A percentile compares a stretch with the other conserved stretches of the same genome.
phyloP scores from a whole-genome alignment of 192 early-diverging fungal genomes.

The Phycomyces blakesleeanus region DNA sequence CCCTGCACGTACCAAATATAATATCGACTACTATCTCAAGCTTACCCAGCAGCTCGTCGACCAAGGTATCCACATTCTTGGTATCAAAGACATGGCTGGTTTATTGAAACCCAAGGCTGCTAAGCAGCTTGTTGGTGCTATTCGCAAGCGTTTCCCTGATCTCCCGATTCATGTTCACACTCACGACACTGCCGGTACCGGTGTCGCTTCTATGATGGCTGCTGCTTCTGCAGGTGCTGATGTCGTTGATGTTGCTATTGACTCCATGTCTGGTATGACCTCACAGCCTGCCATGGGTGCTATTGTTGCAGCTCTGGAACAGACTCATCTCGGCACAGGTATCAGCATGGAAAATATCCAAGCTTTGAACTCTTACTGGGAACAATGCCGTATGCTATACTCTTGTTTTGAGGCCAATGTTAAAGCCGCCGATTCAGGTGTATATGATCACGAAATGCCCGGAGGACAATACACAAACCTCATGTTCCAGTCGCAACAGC shows the following conservation, averaged over 20 bases:
- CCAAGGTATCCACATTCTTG: constrained; percentile 89
- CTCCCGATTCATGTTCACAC: constrained; percentile 95
- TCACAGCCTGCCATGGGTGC: constrained; percentile 98
- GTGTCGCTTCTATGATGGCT: constrained; percentile 91
- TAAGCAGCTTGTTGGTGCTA: constrained; percentile 77
- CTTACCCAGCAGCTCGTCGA: constrained; percentile 84
- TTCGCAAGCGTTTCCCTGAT: constrained; percentile 81
- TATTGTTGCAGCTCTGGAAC: constrained; percentile 78
- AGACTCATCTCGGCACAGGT: constrained; percentile 79
- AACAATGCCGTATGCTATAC: constrained; percentile 92
- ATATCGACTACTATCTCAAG: constrained; percentile 90
- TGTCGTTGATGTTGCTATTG: constrained; percentile 88
- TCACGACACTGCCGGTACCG: constrained; percentile 98
- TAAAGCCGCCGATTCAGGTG: constrained; percentile 82
- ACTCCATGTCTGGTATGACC: constrained; percentile 92
- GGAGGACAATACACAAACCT: constrained; percentile 98
- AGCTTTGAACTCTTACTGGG: constrained; percentile 93
- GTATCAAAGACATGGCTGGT: constrained; percentile 97
- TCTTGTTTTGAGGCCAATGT: constrained; percentile 95
- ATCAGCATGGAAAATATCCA: constrained; percentile 75
- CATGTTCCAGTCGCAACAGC: constrained; percentile 94
- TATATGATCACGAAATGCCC: constrained; percentile 97
- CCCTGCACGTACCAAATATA: constrained; percentile 78
- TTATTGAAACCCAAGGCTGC: constrained; percentile 91
- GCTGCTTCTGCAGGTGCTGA: constrained; percentile 90